Evolutionary conservation across 768 basidiomycete genomes (phyloP), one percentile per base, ranked within the genome.

Genomic region (Russula dissimulans): DNA sequence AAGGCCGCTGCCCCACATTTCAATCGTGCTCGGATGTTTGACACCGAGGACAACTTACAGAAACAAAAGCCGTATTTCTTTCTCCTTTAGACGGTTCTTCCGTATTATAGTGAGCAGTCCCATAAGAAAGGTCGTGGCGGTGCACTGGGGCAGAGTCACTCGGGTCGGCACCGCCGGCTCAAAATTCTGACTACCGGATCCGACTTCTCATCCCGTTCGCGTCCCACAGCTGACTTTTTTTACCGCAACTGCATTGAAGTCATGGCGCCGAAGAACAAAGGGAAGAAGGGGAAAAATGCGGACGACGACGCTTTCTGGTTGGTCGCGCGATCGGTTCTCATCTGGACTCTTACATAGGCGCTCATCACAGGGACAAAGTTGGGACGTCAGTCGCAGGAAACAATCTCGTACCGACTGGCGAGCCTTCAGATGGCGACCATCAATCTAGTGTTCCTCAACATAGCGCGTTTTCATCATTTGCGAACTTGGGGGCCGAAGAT

Each of bases 101-200:
- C 97, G 79, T 65, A 99, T 98, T 71, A 98, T 92, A 6, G 97
- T 97, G 60, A 98, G 83, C 44, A 99, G 81, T 0, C 95, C 97
- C 94, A 95, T 94, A 5, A 44, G 26, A 17, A 42, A 31, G 26
- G 22, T 26, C 22, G 22, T 26, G 22, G 22, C 22, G 22, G 22
- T 26, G 22, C 22, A 26, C 22, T 26, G 1, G 22, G 22, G 22
- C 22, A 26, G 22, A 26, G 22, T 26, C 22, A 26, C 22, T 26
- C 22, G 22, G 22, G 22, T 26, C 22, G 22, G 22, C 22, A 26
- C 22, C 22, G 22, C 22, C 22, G 22, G 22, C 22, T 26, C 22
- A 26, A 26, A 26, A 26, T 26, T 26, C 22, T 26, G 22, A 26
- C 22, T 26, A 26, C 22, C 22, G 22, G 22, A 26, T 26, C 22